Evolutionary conservation across 2,329 filamentous ascomycete genomes (phyloP), one percentile per base, ranked within the genome.

Genomic region (Diaporthe australafricana): DNA sequence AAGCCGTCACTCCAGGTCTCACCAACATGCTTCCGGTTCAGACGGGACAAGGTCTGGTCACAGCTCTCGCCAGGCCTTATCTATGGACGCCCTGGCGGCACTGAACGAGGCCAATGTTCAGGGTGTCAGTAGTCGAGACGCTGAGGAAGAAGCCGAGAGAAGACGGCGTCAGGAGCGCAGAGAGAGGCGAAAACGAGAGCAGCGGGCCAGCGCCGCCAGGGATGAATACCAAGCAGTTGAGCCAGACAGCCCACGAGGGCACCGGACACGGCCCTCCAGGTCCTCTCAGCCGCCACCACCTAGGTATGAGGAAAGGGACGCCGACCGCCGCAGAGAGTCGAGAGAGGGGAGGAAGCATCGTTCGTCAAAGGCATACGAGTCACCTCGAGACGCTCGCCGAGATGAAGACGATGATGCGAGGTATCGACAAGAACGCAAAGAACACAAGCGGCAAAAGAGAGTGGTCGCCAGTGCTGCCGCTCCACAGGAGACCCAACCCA

Each of bases 391-490:
- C 38, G 56, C 63, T 20, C 68, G 68, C 22, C 70, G 62, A 35
- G 72, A 74, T 17, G 53, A 68, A 11, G 63, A 69, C 9, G 71
- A 68, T 17, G 71, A 74, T 25, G 70, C 57, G n/a, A 62, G 48
- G 38, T 70, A 74, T 11, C 66, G 67, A 14, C 73, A 71, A 42
- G 70, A 57, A 42, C 57, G 65, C 22, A 72, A 66, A 16, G 57
- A 75, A n/a, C 68, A 50, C 32, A 72, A 70, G 60, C 60, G 67
- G 6, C 74, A 95, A 75, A 89, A 90, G 77, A 86, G 86, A 70
- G 84, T 92, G 73, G 85, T 93, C n/a, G 91, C 92, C 25, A 94
- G 92, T 74, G 92, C 92, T 25, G 90, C 91, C 0, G 82, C 92
- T 22, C 83, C 93, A 75, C 92, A 94, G 77, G 92, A 94, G 79